Conservation (phyloP, 495 filamentous ascomycete species). For the Echria macrotheca region DNA sequence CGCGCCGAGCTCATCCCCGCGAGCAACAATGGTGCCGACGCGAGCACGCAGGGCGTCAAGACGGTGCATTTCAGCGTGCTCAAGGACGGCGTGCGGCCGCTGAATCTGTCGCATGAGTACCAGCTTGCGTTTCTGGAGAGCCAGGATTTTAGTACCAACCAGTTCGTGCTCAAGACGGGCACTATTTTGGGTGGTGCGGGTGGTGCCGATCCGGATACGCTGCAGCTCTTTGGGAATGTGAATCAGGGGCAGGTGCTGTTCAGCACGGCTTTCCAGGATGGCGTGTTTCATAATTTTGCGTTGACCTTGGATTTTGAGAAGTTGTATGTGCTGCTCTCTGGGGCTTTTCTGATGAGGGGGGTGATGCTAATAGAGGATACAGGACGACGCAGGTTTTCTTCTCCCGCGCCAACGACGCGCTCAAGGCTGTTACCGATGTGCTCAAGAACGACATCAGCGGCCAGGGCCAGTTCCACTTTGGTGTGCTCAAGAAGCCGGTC, state of each 20-base stretch:
- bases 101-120: constrained; percentile 47
- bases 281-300: constrained; percentile 44
- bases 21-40: constrained; percentile 40
- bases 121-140: constrained; percentile 46
- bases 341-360: no score
- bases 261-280: constrained; percentile 30
- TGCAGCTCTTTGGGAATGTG: constrained; percentile 37
- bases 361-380: not conserved
- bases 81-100: constrained; percentile 34
- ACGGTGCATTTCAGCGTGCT: constrained; percentile 46
- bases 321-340: constrained; percentile 24
- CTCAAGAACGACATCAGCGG: constrained; percentile 42
- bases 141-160: constrained; percentile 42
- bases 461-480: constrained; percentile 48
- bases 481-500: constrained; percentile 46
- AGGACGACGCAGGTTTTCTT: constrained; percentile 33
- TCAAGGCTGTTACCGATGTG: constrained; percentile 34
- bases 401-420: constrained; percentile 36
- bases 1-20: constrained; percentile 42
- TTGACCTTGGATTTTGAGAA: constrained; percentile 39
- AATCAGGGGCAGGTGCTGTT: constrained; percentile 36
- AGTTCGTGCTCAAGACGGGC: constrained; percentile 46
- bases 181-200: constrained; percentile 32
- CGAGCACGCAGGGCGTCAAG: constrained; percentile 38
- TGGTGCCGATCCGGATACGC: constrained; percentile 30